These are phyloP conservation scores for Colletotrichum siamense DNA, from an alignment of 2,329 filamentous ascomycete species.

Conservation along the genomic window DNA sequence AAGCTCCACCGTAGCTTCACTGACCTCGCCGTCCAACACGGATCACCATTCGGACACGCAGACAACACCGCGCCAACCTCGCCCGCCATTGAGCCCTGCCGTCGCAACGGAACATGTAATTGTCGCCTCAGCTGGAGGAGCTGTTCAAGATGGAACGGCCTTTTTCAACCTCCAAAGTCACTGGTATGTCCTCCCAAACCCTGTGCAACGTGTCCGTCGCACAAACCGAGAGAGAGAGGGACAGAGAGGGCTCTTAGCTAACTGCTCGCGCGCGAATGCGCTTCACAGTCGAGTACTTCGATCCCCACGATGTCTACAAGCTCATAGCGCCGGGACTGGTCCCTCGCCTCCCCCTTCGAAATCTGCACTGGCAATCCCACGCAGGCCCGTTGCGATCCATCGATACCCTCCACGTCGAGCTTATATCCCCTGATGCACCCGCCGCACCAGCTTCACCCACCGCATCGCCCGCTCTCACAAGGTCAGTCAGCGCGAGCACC, in stretches of 20 bases:
- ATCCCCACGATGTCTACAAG: conserved; percentile 88
- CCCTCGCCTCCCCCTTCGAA: conserved; percentile 81
- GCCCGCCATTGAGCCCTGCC: neutral
- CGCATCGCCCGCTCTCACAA: conserved; percentile 29
- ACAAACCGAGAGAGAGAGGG: neutral
- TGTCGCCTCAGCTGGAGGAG: conserved; percentile 17
- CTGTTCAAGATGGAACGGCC: conserved; percentile 66
- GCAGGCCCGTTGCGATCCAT: conserved; percentile 91
- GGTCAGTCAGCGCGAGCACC: conserved; percentile 35
- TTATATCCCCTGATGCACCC: conserved; percentile 67
- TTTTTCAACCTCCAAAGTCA: conserved; percentile 78
- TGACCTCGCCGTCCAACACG: neutral
- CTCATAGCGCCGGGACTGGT: conserved; percentile 80
- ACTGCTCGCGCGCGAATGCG: neutral
- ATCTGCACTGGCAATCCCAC: conserved; percentile 97
- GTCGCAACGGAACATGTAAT: conserved; percentile 8
- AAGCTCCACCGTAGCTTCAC: conserved; percentile 5
- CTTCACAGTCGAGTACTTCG: conserved; percentile 86
- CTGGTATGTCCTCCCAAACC: conserved; percentile 53
- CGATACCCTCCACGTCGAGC: conserved; percentile 87
- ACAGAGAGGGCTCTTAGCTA: neutral
- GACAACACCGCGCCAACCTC: neutral
- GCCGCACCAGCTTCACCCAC: conserved; percentile 36
- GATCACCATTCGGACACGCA: neutral
- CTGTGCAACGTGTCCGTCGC: neutral